Base-by-base conservation (phyloP, 2,329 filamentous ascomycete species). In the Exophiala calicioides region DNA sequence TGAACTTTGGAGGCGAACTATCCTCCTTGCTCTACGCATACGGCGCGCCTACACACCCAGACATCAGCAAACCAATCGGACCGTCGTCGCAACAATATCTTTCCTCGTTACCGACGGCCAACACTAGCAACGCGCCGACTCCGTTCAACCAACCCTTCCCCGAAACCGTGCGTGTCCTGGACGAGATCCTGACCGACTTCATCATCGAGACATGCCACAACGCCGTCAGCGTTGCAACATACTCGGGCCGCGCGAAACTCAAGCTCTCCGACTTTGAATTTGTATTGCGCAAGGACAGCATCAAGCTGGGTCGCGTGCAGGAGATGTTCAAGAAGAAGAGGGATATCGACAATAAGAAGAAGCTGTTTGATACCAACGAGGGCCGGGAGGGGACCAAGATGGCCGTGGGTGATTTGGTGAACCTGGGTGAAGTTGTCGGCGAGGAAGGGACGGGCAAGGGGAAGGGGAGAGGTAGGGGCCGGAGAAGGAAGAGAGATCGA, bases 251-350 rank as follows among this genome's bases (percentile, higher is more conserved):
- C 2, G 88, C 95, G 62, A 98, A 98, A 72, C 90, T 98, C 71
- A 98, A 98, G 68, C 88, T 95, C 62, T 91, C 96, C 62, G 93
- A 98, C 69, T 95, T 98, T 72, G 90, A 94, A 63, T 98, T 95
- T 69, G 89, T 90, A 29, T 81, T 97, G 58, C 81, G 93, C 23
- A 82, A 86, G 55, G 94, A 97, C 62, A 84, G 87, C 6, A 76
- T 80, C 49, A 94, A 95, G 65, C 75, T 97, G 32, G 93, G 93
- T 37, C 84, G 91, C 61, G 90, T 97, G 44, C 83, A 88, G 65
- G 90, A 95, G 71, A 81, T 95, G 62, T 79, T 95, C 57, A 86
- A 88, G 68, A 90, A 91, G 76, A 89, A 94, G 59, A 84, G 84
- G 64, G 84, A 90, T 63, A 82, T 97, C 53, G 93, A 93, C 65